A percentile compares a stretch with the other conserved stretches of the same genome.
These are phyloP conservation scores for Murraya koenigii DNA, from an alignment of 345 rosid species.

Conservation along the genomic window DNA sequence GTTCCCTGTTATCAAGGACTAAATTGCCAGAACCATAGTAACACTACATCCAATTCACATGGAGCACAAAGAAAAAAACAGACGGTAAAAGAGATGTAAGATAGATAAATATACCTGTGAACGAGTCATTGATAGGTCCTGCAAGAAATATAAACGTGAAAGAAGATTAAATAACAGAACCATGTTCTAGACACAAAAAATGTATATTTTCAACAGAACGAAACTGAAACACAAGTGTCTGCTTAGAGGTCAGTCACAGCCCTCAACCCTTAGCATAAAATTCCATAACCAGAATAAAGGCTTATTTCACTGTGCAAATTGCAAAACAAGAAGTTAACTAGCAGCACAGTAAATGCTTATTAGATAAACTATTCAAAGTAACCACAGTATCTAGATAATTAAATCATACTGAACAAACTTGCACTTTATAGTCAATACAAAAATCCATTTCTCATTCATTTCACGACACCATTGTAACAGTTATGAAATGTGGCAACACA, in stretches of 20 bases:
- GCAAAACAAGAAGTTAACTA: background rate
- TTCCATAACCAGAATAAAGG: background rate
- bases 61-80: background rate
- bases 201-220: background rate
- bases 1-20: background rate
- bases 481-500: background rate
- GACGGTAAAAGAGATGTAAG: background rate
- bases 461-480: background rate
- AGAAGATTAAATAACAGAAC: background rate
- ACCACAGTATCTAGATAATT: background rate
- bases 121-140: slow-evolving; percentile 26
- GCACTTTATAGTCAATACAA: background rate
- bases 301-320: background rate
- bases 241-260: background rate
- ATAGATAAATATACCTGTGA: slow-evolving; percentile 27
- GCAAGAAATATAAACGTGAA: slow-evolving; percentile 16
- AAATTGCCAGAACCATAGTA: background rate
- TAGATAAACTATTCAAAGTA: background rate
- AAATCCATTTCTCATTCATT: background rate
- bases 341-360: background rate
- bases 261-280: background rate
- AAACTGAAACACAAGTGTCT: background rate
- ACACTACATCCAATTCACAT: background rate
- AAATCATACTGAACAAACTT: background rate
- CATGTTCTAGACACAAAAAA: background rate